These are phyloP conservation scores for Penicillium tannophilum DNA, from an alignment of 495 filamentous ascomycete genomes.

Conservation along the genomic window DNA sequence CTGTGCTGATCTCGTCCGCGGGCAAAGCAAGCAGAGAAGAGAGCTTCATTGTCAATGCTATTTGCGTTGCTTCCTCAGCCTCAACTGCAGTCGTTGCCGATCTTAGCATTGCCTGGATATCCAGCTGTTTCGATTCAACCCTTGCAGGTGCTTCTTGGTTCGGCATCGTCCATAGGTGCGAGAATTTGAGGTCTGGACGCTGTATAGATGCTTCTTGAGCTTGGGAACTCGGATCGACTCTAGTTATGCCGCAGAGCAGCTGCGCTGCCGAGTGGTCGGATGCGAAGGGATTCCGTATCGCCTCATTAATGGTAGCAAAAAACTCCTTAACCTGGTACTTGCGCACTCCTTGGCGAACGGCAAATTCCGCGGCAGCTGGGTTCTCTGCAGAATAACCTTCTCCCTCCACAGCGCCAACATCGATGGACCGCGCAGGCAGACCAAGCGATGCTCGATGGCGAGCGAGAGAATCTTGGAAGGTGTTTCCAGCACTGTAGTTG, in stretches of 20 bases:
- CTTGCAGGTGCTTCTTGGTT: no score
- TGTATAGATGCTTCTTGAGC: neutral
- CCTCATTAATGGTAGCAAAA: neutral
- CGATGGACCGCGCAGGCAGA: conserved; percentile 19
- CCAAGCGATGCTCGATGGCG: conserved; percentile 33
- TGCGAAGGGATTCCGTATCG: no score
- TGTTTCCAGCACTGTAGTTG: conserved; percentile 47
- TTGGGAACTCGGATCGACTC: neutral
- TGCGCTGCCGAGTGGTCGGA: no score
- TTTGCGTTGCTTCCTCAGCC: neutral
- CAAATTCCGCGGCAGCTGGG: neutral
- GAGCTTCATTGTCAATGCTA: neutral
- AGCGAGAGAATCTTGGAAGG: conserved; percentile 49
- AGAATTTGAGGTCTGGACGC: no score
- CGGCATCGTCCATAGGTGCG: no score
- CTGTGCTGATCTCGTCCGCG: neutral
- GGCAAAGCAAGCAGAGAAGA: neutral
- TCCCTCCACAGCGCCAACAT: conserved; percentile 24
- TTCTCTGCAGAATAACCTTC: conserved; percentile 5
- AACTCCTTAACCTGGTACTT: neutral
- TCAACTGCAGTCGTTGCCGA: no score
- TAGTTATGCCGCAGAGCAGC: neutral
- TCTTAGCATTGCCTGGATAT: no score
- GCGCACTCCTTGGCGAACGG: neutral
- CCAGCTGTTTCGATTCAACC: no score